Percentiles rank a stretch among this genome's conserved stretches.
Conservation (phyloP, 176 grass and related monocot genomes). For the Cenchrus fungigraminus region DNA sequence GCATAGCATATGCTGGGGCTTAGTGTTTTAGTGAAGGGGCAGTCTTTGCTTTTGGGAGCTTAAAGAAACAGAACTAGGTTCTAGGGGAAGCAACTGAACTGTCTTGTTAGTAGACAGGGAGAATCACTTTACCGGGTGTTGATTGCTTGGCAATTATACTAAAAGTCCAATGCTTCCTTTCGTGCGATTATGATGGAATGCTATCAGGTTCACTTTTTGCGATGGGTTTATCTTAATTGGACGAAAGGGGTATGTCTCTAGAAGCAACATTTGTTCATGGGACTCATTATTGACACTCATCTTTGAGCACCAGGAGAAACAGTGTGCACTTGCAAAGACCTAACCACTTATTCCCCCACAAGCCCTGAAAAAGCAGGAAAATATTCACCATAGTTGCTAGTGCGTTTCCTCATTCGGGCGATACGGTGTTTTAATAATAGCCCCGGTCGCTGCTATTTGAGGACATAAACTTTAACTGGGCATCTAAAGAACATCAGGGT, state of each 20-base stretch:
- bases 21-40: constrained; percentile 11
- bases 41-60: constrained; percentile 37
- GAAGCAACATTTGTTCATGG: constrained; percentile 42
- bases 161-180: constrained; percentile 48
- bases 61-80: constrained; percentile 49
- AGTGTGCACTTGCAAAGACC: not conserved
- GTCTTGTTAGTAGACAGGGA: constrained; percentile 52
- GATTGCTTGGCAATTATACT: constrained; percentile 37
- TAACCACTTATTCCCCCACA: constrained; percentile 13
- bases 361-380: constrained; percentile 27
- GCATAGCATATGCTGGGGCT: constrained; percentile 21
- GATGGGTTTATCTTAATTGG: constrained; percentile 33
- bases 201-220: constrained; percentile 26
- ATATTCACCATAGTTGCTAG: constrained; percentile 28
- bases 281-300: constrained; percentile 38
- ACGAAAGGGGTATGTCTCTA: constrained; percentile 40
- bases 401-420: constrained; percentile 42
- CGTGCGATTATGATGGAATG: constrained; percentile 40
- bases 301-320: constrained; percentile 16
- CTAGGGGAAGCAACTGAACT: constrained; percentile 40
- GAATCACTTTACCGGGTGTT: constrained; percentile 50
- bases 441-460: constrained; percentile 24
- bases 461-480: constrained; percentile 22
- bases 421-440: constrained; percentile 27
- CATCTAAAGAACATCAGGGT: constrained; percentile 24